phyloP scores from a whole-genome alignment of 179 eudicot genomes.

The Nepenthes alata region DNA sequence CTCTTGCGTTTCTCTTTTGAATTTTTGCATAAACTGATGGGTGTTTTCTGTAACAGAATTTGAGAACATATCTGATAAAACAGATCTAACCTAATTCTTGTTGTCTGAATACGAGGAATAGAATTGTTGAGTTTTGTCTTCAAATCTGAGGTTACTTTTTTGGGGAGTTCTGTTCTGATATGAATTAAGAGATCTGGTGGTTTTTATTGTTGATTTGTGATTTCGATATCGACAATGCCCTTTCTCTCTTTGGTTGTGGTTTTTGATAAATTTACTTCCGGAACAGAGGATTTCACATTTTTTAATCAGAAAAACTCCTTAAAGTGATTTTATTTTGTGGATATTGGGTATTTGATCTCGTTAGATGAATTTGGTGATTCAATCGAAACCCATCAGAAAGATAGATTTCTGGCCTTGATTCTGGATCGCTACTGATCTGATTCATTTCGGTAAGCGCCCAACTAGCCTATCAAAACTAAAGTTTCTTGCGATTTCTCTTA shows the following conservation, averaged over 20 bases:
- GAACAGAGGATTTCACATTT: neutral
- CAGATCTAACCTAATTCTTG: constrained; percentile 24
- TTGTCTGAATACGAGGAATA: constrained; percentile 1
- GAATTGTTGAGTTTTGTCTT: neutral
- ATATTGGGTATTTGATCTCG: too few species aligned
- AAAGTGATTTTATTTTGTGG: too few species aligned
- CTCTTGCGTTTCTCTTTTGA: neutral
- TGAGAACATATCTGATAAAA: neutral
- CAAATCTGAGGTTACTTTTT: neutral
- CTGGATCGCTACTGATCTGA: constrained; percentile 7
- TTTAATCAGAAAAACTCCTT: too few species aligned
- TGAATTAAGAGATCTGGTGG: constrained; percentile 15
- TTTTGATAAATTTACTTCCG: neutral
- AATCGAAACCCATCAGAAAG: constrained; percentile 1
- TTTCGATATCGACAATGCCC: constrained; percentile 8
- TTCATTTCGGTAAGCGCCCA: constrained; percentile 19
- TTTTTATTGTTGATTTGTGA: constrained; percentile 4
- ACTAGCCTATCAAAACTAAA: neutral
- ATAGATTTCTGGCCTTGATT: constrained; percentile 7
- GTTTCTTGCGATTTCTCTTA: neutral
- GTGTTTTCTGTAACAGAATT: too few species aligned
- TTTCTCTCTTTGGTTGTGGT: neutral
- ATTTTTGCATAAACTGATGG: neutral
- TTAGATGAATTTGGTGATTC: neutral
- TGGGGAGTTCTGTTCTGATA: constrained; percentile 7